Base-by-base conservation (phyloP, 768 basidiomycete genomes). In the Mycena olivaceomarginata region DNA sequence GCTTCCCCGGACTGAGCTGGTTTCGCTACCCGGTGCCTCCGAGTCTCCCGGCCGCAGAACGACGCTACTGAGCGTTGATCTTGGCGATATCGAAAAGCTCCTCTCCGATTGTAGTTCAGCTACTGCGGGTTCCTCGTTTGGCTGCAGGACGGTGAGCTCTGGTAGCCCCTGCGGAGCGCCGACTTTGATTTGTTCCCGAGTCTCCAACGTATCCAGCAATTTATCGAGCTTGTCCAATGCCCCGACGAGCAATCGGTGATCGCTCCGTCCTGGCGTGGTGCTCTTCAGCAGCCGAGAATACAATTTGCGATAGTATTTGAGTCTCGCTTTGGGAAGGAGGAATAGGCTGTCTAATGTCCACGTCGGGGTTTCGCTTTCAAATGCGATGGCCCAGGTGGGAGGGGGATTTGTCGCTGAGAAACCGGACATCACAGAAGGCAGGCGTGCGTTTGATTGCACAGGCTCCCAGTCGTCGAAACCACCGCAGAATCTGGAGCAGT, bases 281-380 rank as follows among this genome's bases (percentile, higher is more conserved):
- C 94, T 96, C 85, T 95, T 96, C 64, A 99, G 87, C 60, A 99
- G 87, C 65, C 95, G 92, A 67, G 91, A 90, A 83, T 99, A 99
- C 0, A 99, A 89, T 83, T 95, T 98, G 82, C 93, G 93, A 88
- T 99, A 99, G 85, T 99, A 99, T 81, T 93, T 93, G 72, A 99
- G 86, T 57, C 98, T 92, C 16, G 89, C 88, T 82, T 93, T 94
- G 0, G 98, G 98, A 11, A 99, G 90, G 15, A 95, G 86, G 87
- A 99, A 99, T 25, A 99, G 89, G 10, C 92, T 87, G 82, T 99
- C 98, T 16, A 99, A 87, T 0, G 96, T 95, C 96, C 98, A 98
- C 6, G 85, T 83, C 8, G 89, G 85, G 16, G 87, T 82, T 72
- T 89, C 86, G 5, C 83, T 69, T 43, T 87, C 84, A 15, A 89